Conservation (phyloP, 1,139 yeast species). For the Kazachstania sp. region DNA sequence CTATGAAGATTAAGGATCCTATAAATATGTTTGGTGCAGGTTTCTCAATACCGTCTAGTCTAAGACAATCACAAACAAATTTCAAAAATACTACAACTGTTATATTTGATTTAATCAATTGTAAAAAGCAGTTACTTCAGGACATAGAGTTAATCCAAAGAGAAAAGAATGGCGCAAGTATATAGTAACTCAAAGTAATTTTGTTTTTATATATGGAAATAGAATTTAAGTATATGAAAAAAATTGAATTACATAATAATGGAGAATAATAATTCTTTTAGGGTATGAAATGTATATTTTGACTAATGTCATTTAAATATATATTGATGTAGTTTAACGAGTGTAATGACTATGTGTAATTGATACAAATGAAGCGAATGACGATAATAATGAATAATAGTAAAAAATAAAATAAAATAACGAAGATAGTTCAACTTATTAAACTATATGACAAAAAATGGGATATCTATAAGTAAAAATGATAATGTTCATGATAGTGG, state of each 20-base stretch:
- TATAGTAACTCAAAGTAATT: neutral
- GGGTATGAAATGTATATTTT: neutral
- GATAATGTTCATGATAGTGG: neutral
- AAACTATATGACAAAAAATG: no score
- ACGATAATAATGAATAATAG: neutral
- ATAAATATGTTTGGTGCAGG: conserved; percentile 28
- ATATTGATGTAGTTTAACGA: neutral
- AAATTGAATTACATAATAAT: no score
- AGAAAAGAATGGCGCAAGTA: neutral
- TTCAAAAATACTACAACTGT: conserved; percentile 21
- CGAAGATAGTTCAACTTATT: neutral
- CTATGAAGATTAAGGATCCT: conserved; percentile 16
- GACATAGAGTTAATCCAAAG: neutral
- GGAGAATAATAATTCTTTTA: no score
- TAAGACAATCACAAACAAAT: conserved; percentile 23
- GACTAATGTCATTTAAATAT: neutral
- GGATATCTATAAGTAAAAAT: no score
- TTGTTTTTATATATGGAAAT: no score
- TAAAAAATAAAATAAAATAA: neutral
- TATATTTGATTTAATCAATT: conserved; percentile 18
- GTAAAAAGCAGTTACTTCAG: conserved; percentile 10
- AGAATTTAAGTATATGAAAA: no score
- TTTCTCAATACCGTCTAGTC: conserved; percentile 21
- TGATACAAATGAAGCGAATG: neutral
- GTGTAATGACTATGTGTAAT: neutral